phyloP scores from a whole-genome alignment of 305 asterid species.

The Fraxinus platypoda region DNA sequence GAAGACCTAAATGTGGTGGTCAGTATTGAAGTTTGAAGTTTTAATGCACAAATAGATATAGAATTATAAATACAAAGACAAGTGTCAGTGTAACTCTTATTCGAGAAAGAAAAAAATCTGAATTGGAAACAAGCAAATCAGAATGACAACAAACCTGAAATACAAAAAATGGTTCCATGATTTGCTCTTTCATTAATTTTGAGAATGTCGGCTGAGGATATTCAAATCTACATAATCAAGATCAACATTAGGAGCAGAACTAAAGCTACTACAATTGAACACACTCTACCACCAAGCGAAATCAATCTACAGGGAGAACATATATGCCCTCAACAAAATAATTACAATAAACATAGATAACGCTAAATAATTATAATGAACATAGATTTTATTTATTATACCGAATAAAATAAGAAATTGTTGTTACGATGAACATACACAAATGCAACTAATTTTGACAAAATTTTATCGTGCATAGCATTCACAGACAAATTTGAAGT shows the following conservation, averaged over 20 bases:
- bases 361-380: neutral
- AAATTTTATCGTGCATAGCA: neutral
- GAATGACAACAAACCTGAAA: constrained; percentile 68
- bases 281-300: constrained; percentile 10
- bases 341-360: neutral
- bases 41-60: neutral
- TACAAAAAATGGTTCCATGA: constrained; percentile 92
- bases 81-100: neutral
- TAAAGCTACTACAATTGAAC: neutral
- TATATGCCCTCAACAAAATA: neutral
- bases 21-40: constrained; percentile 18
- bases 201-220: constrained; percentile 98
- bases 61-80: constrained; percentile 1
- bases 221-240: constrained; percentile 63
- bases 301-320: constrained; percentile 5
- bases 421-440: neutral
- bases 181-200: constrained; percentile 91
- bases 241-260: constrained; percentile 29
- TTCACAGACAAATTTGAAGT: constrained; percentile 21
- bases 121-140: constrained; percentile 12
- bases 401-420: neutral
- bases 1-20: constrained; percentile 64
- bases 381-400: neutral
- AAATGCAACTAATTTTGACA: constrained; percentile 7
- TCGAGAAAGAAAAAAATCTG: neutral